phyloP scores from a whole-genome alignment of 768 basidiomycete species.

The Xerocomus spinulosus region DNA sequence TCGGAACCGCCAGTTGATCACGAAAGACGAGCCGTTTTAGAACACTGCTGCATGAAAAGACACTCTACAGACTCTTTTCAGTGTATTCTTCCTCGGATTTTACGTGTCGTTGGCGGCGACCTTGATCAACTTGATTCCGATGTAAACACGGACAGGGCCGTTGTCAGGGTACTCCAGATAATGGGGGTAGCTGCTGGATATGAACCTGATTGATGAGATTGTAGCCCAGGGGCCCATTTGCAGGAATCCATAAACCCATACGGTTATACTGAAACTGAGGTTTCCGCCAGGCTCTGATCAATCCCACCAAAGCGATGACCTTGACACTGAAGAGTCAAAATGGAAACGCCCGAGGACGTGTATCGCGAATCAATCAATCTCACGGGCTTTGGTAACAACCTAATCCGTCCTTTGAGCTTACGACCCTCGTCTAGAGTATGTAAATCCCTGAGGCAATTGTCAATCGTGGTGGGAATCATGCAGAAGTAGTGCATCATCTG shows the following conservation, averaged over 20 bases:
- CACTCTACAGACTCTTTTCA: conserved; percentile 38
- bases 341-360: conserved; percentile 53
- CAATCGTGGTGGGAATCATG: conserved; percentile 1
- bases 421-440: conserved; percentile 48
- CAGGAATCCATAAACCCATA: conserved; percentile 42
- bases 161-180: conserved; percentile 32
- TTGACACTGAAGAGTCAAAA: conserved; percentile 50
- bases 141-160: conserved; percentile 31
- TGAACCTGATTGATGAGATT: conserved; percentile 29
- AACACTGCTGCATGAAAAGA: conserved; percentile 34
- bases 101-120: conserved; percentile 33
- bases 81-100: conserved; percentile 42
- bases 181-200: conserved; percentile 33
- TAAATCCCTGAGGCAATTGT: conserved; percentile 43
- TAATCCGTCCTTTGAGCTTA: neutral
- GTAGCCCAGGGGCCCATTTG: conserved; percentile 19
- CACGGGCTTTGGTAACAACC: neutral
- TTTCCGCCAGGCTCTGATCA: conserved; percentile 48
- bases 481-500: conserved; percentile 16
- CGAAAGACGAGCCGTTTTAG: conserved; percentile 33
- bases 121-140: conserved; percentile 39
- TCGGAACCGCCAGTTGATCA: conserved; percentile 40
- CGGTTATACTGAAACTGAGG: conserved; percentile 40
- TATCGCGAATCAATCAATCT: conserved; percentile 40
- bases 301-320: conserved; percentile 41